Evolutionary conservation across 2,329 filamentous ascomycete species (phyloP), one percentile per base, ranked within the genome.

Genomic region (Leptoxyphium fumago): DNA sequence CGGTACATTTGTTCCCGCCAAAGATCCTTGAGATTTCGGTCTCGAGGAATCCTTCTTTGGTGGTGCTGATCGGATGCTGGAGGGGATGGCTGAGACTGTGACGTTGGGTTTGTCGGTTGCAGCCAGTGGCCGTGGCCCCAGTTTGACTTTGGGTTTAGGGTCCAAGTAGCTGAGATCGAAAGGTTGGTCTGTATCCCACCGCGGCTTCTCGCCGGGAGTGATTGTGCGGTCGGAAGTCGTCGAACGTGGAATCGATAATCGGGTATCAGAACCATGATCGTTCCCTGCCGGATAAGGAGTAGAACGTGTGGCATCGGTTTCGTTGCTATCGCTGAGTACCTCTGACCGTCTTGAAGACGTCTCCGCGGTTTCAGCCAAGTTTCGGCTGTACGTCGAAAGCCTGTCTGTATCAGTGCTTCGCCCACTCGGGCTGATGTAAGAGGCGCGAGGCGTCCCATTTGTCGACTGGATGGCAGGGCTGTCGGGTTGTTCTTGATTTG

Each of bases 91-190:
- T 38, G 56, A 48, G 36, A 57, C 84, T 73, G 77, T 72, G 50
- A 56, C 49, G 80, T 38, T 79, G 59, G 48, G 44, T 44, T 46
- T 53, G 6, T 58, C 55, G n/a, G 47, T 43, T 15, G 47, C 32
- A 32, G 49, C 47, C 2, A 86, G 89, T 21, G 87, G 87, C 39
- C 89, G 76, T 9, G 91, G 89, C 1, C 80, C 91, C 38, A 94
- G 75, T 64, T 93, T 95, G 45, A 94, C 80, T 61, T 93, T 95
- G 38, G 81, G 82, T 56, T 84, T 86, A 14, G 51, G 60, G 17
- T 67, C 67, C 51, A 72, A 68, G 43, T 69, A 69, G 47, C 64
- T 63, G 45, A 56, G 56, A 44, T 64, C 64, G 50, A 68, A 68
- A 11, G 65, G 55, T 44, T 71, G 61, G 57, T 74, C 61, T 57